Evolutionary conservation across 2,329 filamentous ascomycete species (phyloP).

Genomic region (Arthrobotrys iridis): DNA sequence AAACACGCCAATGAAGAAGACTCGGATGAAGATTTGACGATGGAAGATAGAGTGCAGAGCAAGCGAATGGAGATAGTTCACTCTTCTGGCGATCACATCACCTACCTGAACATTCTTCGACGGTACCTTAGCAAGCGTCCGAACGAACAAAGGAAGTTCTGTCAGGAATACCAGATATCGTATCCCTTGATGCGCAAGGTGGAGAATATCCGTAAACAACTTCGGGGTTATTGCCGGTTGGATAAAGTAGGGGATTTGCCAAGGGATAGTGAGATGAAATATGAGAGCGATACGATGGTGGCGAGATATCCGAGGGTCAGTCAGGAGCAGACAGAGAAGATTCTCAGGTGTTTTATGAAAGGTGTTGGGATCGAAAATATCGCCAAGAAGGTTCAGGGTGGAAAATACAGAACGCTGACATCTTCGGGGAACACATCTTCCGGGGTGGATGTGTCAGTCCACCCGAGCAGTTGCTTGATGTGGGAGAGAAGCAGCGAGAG

Average conservation of each 20-base stretch:
- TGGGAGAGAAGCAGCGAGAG: constrained; percentile 41
- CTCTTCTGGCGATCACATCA: constrained; percentile 57
- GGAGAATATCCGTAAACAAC: constrained; percentile 52
- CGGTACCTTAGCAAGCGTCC: constrained; percentile 53
- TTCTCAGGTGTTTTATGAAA: constrained; percentile 72
- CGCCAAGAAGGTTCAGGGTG: constrained; percentile 70
- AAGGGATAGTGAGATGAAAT: constrained; percentile 44
- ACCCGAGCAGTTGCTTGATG: constrained; percentile 68
- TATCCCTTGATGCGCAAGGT: constrained; percentile 43
- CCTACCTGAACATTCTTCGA: constrained; percentile 56
- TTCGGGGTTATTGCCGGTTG: constrained; percentile 44
- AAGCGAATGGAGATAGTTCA: constrained; percentile 54
- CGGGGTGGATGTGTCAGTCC: constrained; percentile 65
- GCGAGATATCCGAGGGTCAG: constrained; percentile 43
- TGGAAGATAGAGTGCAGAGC: constrained; percentile 47
- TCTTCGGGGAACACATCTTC: constrained; percentile 60
- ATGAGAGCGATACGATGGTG: constrained; percentile 52
- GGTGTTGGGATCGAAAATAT: constrained; percentile 70
- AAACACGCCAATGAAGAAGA: constrained; percentile 52
- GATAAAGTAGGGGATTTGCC: constrained; percentile 44
- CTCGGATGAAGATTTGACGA: constrained; percentile 32
- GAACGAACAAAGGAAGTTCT: constrained; percentile 56
- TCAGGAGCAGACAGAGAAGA: constrained; percentile 62
- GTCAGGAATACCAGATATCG: constrained; percentile 55
- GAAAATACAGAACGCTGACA: constrained; percentile 66